phyloP scores from a whole-genome alignment of 768 basidiomycete genomes.

The Strobilomyces confusus region DNA sequence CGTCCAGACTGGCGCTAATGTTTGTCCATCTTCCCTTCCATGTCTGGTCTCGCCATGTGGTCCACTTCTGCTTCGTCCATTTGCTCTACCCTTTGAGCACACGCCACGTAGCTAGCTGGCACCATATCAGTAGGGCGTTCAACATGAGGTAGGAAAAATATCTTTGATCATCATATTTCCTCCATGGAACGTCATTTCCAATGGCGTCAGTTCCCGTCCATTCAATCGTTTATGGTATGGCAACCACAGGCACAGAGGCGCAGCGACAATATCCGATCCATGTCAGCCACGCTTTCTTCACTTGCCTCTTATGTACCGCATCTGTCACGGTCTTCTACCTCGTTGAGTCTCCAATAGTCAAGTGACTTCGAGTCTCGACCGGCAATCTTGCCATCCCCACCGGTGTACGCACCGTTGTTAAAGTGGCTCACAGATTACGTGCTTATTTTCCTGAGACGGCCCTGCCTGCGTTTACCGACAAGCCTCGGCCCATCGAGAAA shows the following conservation, averaged over 20 bases:
- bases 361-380: conserved; percentile 8
- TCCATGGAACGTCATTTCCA: conserved; percentile 22
- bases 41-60: conserved; percentile 20
- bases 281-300: conserved; percentile 17
- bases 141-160: conserved; percentile 29
- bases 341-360: conserved; percentile 18
- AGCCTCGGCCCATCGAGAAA: not conserved
- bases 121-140: conserved; percentile 29
- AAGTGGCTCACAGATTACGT: conserved; percentile 18
- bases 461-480: conserved; percentile 1
- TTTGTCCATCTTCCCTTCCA: conserved; percentile 25
- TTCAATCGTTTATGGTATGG: conserved; percentile 27
- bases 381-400: conserved; percentile 10
- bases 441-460: conserved; percentile 14
- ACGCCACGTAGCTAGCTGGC: conserved; percentile 25
- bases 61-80: conserved; percentile 24
- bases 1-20: conserved; percentile 9
- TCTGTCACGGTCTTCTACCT: conserved; percentile 12
- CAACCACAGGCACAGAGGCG: conserved; percentile 25
- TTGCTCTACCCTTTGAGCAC: conserved; percentile 20
- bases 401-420: conserved; percentile 1
- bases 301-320: conserved; percentile 16
- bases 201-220: conserved; percentile 24
- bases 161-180: conserved; percentile 23
- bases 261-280: conserved; percentile 32